These are phyloP conservation scores for Stemphylium beticola DNA, from an alignment of 2,329 filamentous ascomycete species.

Conservation along the genomic window DNA sequence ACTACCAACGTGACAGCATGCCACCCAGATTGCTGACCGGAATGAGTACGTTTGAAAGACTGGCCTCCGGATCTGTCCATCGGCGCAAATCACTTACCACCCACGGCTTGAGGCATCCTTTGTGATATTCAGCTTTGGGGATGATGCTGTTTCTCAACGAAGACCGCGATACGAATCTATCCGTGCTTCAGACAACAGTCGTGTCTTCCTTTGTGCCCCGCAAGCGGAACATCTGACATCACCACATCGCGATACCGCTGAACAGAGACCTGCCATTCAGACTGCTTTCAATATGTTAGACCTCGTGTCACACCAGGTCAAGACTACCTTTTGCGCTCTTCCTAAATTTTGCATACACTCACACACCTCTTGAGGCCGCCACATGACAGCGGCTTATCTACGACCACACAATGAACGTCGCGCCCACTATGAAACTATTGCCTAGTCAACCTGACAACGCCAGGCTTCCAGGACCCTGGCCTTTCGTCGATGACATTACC, in stretches of 20 bases:
- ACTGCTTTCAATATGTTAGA: neutral
- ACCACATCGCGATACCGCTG: neutral
- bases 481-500: constrained; percentile 2
- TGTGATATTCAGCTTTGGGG: neutral
- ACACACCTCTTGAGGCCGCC: neutral
- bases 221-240: constrained; percentile 3
- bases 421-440: neutral
- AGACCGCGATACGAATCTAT: neutral
- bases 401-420: neutral
- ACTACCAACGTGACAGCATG: neutral
- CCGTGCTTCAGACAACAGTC: neutral
- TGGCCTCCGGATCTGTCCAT: neutral
- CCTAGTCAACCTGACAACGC: neutral
- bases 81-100: neutral
- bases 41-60: neutral
- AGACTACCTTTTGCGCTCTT: neutral
- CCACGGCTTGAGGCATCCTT: neutral
- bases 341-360: neutral
- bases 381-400: neutral
- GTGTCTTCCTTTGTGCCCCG: constrained; percentile 1
- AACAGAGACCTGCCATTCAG: constrained; percentile 5
- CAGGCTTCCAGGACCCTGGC: constrained; percentile 5
- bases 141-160: neutral
- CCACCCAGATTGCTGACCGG: neutral
- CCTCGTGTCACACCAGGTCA: neutral